phyloP scores from a whole-genome alignment of 331 rosid genomes.

The Pyrus hybrid region DNA sequence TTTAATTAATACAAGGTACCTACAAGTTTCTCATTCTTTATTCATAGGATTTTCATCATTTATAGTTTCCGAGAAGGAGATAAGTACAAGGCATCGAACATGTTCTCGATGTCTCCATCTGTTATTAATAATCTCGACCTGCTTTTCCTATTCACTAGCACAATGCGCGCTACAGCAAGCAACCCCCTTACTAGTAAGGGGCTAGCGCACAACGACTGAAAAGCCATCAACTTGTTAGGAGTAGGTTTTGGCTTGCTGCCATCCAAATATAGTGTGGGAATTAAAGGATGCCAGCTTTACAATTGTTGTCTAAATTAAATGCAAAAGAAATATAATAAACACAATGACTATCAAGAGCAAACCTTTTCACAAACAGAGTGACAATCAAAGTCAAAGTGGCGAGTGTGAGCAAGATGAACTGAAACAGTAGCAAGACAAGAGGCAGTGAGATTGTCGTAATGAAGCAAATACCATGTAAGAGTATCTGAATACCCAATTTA shows the following conservation, averaged over 20 bases:
- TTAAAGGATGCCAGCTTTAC: neutral
- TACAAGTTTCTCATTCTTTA: no score
- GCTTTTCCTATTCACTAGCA: neutral
- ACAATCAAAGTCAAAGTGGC: neutral
- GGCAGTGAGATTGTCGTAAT: neutral
- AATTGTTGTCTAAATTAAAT: neutral
- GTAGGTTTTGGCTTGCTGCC: neutral
- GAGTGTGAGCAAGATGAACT: neutral
- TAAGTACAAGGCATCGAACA: neutral
- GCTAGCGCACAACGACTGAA: neutral
- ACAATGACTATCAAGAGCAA: neutral
- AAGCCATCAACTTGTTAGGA: neutral
- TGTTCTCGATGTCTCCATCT: neutral
- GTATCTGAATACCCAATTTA: fast-evolving
- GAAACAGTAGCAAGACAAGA: neutral
- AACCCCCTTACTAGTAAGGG: neutral
- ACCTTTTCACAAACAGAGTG: neutral
- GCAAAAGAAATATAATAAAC: no score
- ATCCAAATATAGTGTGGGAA: neutral
- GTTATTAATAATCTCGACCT: neutral
- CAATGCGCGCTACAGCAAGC: neutral
- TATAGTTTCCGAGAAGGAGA: neutral
- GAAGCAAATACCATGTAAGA: neutral
- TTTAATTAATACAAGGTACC: no score
- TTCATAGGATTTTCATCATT: neutral